phyloP scores from a whole-genome alignment of 1,284 basidiomycete species.

The Microbotryomycetes sp. region DNA sequence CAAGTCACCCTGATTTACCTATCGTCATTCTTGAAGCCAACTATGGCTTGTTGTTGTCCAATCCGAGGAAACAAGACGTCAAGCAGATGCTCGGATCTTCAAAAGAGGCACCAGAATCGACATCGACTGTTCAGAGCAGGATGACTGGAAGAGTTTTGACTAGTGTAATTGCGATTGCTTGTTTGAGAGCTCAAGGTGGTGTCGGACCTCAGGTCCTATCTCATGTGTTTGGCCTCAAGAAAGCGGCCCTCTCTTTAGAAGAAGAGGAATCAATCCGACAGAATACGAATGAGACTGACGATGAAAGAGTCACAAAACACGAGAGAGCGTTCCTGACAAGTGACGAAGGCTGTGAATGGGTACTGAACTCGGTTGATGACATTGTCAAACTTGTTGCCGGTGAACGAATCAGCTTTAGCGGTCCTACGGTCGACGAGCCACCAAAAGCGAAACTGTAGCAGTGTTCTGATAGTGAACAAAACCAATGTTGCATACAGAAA shows the following conservation, averaged over 20 bases:
- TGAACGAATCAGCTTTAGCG: constrained; percentile 47
- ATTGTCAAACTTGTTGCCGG: constrained; percentile 58
- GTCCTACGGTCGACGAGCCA: constrained; percentile 38
- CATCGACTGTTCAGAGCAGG: constrained; percentile 72
- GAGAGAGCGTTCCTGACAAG: constrained; percentile 70
- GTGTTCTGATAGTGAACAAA: constrained; percentile 17
- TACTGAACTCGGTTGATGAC: constrained; percentile 75
- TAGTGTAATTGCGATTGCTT: constrained; percentile 82
- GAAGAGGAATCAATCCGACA: constrained; percentile 41
- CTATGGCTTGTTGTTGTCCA: constrained; percentile 81
- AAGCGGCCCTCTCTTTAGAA: constrained; percentile 49
- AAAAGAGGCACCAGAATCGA: constrained; percentile 44
- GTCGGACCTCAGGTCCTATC: constrained; percentile 86
- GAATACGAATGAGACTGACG: constrained; percentile 37
- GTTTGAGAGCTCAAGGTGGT: constrained; percentile 72
- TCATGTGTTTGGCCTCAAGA: constrained; percentile 89
- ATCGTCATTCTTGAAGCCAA: constrained; percentile 83
- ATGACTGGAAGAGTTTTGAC: constrained; percentile 57
- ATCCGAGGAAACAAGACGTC: constrained; percentile 50
- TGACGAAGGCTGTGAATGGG: constrained; percentile 89
- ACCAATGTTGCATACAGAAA: constrained; percentile 10
- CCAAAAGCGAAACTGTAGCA: constrained; percentile 58
- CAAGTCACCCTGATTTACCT: constrained; percentile 60
- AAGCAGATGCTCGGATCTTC: too few species aligned
- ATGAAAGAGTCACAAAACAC: constrained; percentile 51